Base-by-base conservation (phyloP, 305 asterid species). In the Fraxinus platypoda region DNA sequence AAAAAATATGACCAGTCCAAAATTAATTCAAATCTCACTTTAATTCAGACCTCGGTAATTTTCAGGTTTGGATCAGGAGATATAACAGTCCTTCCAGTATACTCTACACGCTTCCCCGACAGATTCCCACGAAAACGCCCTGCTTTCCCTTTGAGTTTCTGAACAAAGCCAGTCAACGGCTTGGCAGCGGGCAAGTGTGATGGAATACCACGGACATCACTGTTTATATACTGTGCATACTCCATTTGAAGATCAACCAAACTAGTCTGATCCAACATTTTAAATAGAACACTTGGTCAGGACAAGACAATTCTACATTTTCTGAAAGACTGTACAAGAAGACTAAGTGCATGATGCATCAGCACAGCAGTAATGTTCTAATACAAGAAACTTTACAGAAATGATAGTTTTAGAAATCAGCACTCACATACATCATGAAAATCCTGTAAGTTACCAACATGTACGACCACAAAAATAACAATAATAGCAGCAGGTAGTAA, bases 81-180 rank as follows among this genome's bases (percentile, higher is more conserved):
- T 81, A 95, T 95, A 78, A 95, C 99, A 43, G 99, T 95, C 88
- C 99, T 90, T 79, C 98, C 98, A 64, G 98, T 94, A 85, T 52
- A 95, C 84, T 95, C 99, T 38, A 94, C 99, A 86, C 99, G 98
- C 90, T 95, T 95, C 77, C 99, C 99, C 0, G 95, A 94, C 83
- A 95, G 90, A 87, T 95, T 95, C 41, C 93, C 92, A 89, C 98
- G 97, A 78, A 95, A 95, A 71, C 98, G 90, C 82, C 99, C 99
- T 83, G 91, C 93, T 87, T 95, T 95, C 80, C 99, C 99, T 86
- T 95, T 95, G 68, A 95, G 94, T 70, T 98, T 96, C 90, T 95
- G 98, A 88, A 93, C 92, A 87, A 95, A 92, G 81, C 99, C 99
- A 88, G 94, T 88, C 87, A 93, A 82, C 79, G 91, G 93, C 87